phyloP scores from a whole-genome alignment of 352 stramenopile genomes.

The Proteromonas lacertae region DNA sequence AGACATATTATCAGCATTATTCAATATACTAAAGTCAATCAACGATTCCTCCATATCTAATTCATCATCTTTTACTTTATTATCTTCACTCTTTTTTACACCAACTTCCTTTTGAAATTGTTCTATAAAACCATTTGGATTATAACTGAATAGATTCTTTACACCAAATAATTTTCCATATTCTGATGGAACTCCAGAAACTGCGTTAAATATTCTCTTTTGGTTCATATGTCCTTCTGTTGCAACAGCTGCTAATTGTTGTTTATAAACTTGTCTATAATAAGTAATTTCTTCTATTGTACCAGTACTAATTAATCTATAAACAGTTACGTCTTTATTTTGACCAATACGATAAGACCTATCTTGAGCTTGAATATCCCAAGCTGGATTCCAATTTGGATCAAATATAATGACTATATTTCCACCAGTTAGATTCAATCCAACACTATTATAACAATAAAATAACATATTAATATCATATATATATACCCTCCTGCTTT shows the following conservation, averaged over 20 bases:
- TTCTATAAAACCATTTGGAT: neutral
- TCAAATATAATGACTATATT: conserved; percentile 71
- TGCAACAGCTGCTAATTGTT: conserved; percentile 5
- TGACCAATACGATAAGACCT: conserved; percentile 39
- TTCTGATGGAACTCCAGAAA: conserved; percentile 1
- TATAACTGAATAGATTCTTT: conserved; percentile 1
- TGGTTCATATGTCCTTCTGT: conserved; percentile 9
- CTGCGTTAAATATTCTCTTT: conserved; percentile 10
- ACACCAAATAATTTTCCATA: conserved; percentile 1
- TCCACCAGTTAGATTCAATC: conserved; percentile 53
- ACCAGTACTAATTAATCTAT: conserved; percentile 47
- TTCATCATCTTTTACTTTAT: too few relatives aligned
- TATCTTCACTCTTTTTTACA: too few relatives aligned
- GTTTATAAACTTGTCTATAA: conserved; percentile 62
- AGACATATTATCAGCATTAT: too few relatives aligned
- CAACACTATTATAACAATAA: conserved; percentile 20
- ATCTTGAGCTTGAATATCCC: conserved; percentile 33
- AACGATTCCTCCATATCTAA: too few relatives aligned
- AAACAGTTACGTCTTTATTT: conserved; percentile 43
- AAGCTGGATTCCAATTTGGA: neutral
- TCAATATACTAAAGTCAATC: too few relatives aligned
- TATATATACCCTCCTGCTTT: neutral
- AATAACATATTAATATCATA: neutral
- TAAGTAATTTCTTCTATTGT: conserved; percentile 79
- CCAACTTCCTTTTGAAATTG: neutral